phyloP scores from a whole-genome alignment of 1,284 basidiomycete species.

The Marasmius tenuissimus region DNA sequence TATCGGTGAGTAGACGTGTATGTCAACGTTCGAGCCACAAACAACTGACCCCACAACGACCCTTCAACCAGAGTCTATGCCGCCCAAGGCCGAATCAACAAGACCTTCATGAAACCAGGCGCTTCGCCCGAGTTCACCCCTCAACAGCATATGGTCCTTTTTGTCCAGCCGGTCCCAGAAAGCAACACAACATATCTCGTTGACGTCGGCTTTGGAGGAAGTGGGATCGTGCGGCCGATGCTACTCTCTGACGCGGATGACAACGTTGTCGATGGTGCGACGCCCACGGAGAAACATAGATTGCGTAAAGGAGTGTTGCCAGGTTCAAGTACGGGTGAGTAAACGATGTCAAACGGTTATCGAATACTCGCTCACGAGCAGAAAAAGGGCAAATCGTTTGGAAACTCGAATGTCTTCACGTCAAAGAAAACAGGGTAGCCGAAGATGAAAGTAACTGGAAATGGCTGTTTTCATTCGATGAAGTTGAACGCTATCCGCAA shows the following conservation, averaged over 20 bases:
- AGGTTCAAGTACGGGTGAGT: conserved; percentile 26
- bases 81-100: not conserved
- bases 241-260: conserved; percentile 28
- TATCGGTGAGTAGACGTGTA: conserved; percentile 13
- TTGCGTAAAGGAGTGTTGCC: conserved; percentile 21
- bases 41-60: not conserved
- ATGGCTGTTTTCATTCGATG: not conserved
- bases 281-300: conserved; percentile 29
- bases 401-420: not conserved
- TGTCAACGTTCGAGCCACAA: not conserved
- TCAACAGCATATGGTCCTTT: conserved; percentile 31
- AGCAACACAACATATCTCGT: conserved; percentile 35
- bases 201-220: conserved; percentile 17
- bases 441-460: not conserved
- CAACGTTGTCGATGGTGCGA: conserved; percentile 19
- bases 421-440: not conserved
- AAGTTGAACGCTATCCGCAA: not conserved
- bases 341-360: not conserved
- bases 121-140: conserved; percentile 20
- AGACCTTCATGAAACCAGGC: conserved; percentile 20
- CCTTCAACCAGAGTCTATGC: not conserved
- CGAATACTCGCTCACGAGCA: not conserved
- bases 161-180: conserved; percentile 34
- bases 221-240: conserved; percentile 31
- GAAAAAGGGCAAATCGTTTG: not conserved